Base-by-base conservation (phyloP, 1,139 yeast species). In the Zygosaccharomyces pseudobailii region DNA sequence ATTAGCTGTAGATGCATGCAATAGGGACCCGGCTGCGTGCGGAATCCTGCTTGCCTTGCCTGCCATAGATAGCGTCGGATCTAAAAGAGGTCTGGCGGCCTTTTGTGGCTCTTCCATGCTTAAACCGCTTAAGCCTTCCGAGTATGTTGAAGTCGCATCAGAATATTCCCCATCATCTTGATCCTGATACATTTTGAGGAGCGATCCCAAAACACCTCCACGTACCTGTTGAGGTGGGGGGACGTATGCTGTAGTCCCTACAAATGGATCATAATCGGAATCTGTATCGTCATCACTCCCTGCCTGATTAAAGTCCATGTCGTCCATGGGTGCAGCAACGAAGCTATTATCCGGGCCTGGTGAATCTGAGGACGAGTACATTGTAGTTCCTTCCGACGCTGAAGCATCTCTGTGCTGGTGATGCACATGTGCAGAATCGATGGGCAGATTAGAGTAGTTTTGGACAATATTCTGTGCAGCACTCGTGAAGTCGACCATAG, bases 171-270 rank as follows among this genome's bases (percentile, higher is more conserved):
- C 33, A 30, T 7, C 22, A n/a, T 40, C 43, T 19, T 46, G 48
- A 21, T 63, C 77, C 70, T 58, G 79, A 58, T 87, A 87, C 46
- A 88, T 72, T 55, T 81, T 78, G 52, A 88, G 71, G 52, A 88
- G 71, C 2, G 90, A 80, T 0, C 95, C 86, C 31, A 88, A 73
- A 17, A 88, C 90, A 61, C 96, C 96, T 23, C 88, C 87, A 54
- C 84, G 84, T 5, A 87, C 88, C 45, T 77, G 78, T 37, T 75
- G 71, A 0, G 95, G 95, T 0, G 90, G 89, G 0, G 87, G 80
- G 6, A 86, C 72, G 46, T 78, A 85, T 20, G 75, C 79, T 3
- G 35, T 69, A 72, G 42, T 68, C 33, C 69, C 72, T 42, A 71
- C 42, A 30, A 55, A 50, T 4, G 55, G 52, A 32, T 56, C 57